Evolutionary conservation across 1,284 basidiomycete genomes (phyloP).

Genomic region (Apiotrichum laibachii): DNA sequence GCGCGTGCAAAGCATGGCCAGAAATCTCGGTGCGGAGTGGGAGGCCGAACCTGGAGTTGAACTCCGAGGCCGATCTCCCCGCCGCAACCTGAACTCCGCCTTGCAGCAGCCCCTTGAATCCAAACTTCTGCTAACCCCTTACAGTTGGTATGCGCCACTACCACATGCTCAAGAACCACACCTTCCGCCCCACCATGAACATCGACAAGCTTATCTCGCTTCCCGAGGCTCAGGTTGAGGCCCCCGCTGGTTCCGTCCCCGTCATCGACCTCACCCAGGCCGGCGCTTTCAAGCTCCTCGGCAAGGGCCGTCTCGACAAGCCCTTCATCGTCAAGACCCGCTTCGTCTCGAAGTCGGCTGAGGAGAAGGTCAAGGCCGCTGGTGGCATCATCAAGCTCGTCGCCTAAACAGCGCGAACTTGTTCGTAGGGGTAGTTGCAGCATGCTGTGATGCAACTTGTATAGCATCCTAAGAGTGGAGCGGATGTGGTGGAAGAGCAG

Average conservation of each 20-base stretch:
- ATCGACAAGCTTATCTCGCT: constrained; percentile 71
- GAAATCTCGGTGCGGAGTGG: no score
- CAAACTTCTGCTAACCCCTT: not conserved
- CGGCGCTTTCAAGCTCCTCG: constrained; percentile 54
- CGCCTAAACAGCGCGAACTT: constrained; percentile 58
- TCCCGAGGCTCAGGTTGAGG: constrained; percentile 51
- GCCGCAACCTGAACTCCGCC: not conserved
- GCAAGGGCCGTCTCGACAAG: constrained; percentile 50
- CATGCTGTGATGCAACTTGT: no score
- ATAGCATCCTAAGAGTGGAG: no score
- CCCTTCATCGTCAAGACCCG: constrained; percentile 96
- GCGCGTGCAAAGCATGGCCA: no score
- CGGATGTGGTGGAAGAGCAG: no score
- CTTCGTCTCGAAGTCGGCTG: constrained; percentile 82
- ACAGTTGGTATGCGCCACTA: constrained; percentile 94
- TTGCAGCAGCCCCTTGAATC: not conserved
- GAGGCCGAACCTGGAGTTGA: no score
- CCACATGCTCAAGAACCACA: constrained; percentile 88
- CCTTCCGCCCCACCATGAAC: constrained; percentile 94
- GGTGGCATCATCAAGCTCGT: constrained; percentile 88
- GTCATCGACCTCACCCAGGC: constrained; percentile 7
- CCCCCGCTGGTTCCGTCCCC: constrained; percentile 36
- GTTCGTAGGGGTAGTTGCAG: no score
- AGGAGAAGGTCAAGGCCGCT: constrained; percentile 77
- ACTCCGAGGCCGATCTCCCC: not conserved